Percentiles rank a stretch among this genome's conserved stretches.
Conservation (phyloP, 1,284 basidiomycete genomes). For the Fomitopsis schrenkii region DNA sequence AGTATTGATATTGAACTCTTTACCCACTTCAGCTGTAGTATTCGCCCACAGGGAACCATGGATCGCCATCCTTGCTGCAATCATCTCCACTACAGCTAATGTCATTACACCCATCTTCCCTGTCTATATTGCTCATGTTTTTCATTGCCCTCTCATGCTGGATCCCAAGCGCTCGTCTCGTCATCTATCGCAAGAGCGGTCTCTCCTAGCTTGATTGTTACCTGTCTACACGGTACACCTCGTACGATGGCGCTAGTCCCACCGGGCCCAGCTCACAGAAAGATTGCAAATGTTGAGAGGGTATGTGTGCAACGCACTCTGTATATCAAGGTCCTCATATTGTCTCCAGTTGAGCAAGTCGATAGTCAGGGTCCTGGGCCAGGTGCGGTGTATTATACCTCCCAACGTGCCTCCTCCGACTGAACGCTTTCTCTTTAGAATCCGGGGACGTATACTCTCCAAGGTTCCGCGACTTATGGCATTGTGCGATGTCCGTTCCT, state of each 20-base stretch:
- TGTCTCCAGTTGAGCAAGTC: conserved; percentile 52
- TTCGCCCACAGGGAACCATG: too few relatives aligned
- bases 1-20: not conserved
- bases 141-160: too few relatives aligned
- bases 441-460: conserved; percentile 87
- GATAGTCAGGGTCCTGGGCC: conserved; percentile 66
- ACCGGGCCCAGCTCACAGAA: not conserved
- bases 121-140: too few relatives aligned
- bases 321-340: not conserved
- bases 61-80: too few relatives aligned
- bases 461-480: conserved; percentile 47
- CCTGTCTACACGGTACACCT: not conserved
- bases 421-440: conserved; percentile 46
- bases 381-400: conserved; percentile 39
- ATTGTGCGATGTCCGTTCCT: not conserved
- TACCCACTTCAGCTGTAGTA: not conserved
- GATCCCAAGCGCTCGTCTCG: not conserved
- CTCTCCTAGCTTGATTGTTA: not conserved
- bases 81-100: too few relatives aligned
- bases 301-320: not conserved
- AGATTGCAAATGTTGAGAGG: conserved; percentile 34
- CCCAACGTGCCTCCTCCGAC: too few relatives aligned
- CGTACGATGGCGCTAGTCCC: not conserved
- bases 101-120: too few relatives aligned
- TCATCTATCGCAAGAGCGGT: not conserved